Evolutionary conservation across 805 yeast species (phyloP), one percentile per base, ranked within the genome.

Genomic region (Sugiyamaella mastotermitis): DNA sequence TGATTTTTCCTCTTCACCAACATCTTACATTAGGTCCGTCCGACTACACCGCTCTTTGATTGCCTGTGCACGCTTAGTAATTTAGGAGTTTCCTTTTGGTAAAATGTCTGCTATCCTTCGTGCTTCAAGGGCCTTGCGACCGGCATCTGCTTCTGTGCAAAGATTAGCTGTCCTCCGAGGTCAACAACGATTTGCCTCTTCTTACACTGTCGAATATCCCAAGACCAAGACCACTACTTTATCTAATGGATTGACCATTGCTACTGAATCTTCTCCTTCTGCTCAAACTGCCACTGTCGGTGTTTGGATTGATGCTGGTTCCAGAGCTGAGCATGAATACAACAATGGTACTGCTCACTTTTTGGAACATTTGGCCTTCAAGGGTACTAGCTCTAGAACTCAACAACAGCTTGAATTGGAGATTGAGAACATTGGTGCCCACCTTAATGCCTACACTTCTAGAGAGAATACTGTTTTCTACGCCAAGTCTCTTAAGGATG

Each of bases 291-390:
- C 98, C 45, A 92, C 98, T 1, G 96, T 92, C 10, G 98, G 97
- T 2, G 90, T 92, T 39, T 94, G 96, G 90, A 87, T 92, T 45
- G 96, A 92, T 63, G 96, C 98, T 28, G 99, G 99, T 2, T 88
- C 97, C 3, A 72, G 99, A 46, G 97, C 97, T 3, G 99, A 92
- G 62, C 81, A 78, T 53, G 69, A 69, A 32, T 77, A 83, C 53
- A 72, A 72, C 55, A 87, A 87, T 51, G 99, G 99, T 33, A 88
- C 97, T 5, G 99, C 99, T 0, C 99, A 92, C 64, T 92, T 92
- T 58, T 66, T 92, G 41, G 99, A 92, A 62, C 99, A 92, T 63
- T 69, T 92, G 55, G 94, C 97, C 7, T 92, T 92, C 69, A 92
- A 92, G 60, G 99, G 99, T 17, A 92, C 99, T 10, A 62, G 71